Conservation (phyloP, 495 filamentous ascomycete species). For the Letharia lupina region DNA sequence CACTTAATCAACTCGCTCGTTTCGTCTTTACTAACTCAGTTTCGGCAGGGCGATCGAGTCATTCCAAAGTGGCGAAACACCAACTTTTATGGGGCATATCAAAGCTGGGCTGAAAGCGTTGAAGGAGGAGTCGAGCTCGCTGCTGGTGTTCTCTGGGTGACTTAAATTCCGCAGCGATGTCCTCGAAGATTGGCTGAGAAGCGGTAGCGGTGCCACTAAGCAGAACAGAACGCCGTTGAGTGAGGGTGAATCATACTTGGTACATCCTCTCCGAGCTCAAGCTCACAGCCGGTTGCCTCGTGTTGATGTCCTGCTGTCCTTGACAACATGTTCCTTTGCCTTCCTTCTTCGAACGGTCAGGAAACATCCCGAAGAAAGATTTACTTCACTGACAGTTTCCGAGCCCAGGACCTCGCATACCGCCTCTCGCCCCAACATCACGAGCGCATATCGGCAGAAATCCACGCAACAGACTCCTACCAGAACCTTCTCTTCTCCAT, state of each 20-base stretch:
- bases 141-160: conserved; percentile 67
- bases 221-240: conserved; percentile 38
- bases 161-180: neutral
- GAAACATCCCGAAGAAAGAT: conserved; percentile 3
- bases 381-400: conserved; percentile 14
- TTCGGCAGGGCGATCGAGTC: conserved; percentile 43
- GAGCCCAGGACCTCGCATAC: conserved; percentile 40
- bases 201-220: conserved; percentile 53
- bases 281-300: neutral
- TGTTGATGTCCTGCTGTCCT: neutral
- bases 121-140: conserved; percentile 28
- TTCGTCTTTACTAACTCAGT: neutral
- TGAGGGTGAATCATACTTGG: conserved; percentile 62
- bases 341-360: neutral
- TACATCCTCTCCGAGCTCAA: conserved; percentile 21
- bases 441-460: conserved; percentile 45
- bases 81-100: conserved; percentile 64
- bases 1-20: neutral
- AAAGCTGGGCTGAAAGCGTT: conserved; percentile 50
- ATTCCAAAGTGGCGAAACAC: conserved; percentile 65
- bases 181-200: conserved; percentile 14
- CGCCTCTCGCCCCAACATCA: conserved; percentile 21
- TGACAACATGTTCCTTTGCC: no score
- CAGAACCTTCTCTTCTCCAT: conserved; percentile 69
- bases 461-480: conserved; percentile 68